Evolutionary conservation across 768 basidiomycete species (phyloP), one percentile per base, ranked within the genome.

Genomic region (Lactarius hatsudake): DNA sequence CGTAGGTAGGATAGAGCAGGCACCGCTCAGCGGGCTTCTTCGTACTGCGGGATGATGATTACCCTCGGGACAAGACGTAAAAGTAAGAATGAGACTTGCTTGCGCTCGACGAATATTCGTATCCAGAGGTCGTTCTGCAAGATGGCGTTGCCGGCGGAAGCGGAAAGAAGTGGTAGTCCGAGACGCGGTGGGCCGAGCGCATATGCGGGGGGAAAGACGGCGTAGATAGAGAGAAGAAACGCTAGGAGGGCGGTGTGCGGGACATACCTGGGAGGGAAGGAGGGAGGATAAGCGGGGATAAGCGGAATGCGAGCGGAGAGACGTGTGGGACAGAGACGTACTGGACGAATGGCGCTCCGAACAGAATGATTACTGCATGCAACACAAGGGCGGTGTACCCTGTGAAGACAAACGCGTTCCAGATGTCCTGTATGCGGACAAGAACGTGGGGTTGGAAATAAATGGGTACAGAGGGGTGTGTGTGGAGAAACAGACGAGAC

Each of bases 1-100:
- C 93, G 32, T 89, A 73, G 12, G 85, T 84, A 18, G 96, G 93
- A 72, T 92, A 94, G n/a, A 96, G 84, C 26, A 96, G 75, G 0
- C 87, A 86, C 61, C 89, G 81, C 75, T 98, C 96, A 32, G 91
- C 73, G 3, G 87, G 81, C n/a, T 84, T 87, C 69, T 81, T 84
- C 26, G 79, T 76, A 43, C 86, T 89, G 69, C 59, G 42, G 60
- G 64, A 53, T 51, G 5, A 51, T 7, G 48, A 15, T 23, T 23
- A 23, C n/a, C 12, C 5, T 51, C 48, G 48, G 23, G 20, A 42
- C 12, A 32, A 43, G 28, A 32, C 34, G 15, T 5, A 67, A n/a
- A 18, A 45, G 53, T 20, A 38, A 26, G 32, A 43, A 45, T 54
- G 54, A 23, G 4, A 87, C 93, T 75, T 74, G 96, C 95, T 84